Evolutionary conservation across 345 rosid species (phyloP).

Genomic region (Linum lewisii): DNA sequence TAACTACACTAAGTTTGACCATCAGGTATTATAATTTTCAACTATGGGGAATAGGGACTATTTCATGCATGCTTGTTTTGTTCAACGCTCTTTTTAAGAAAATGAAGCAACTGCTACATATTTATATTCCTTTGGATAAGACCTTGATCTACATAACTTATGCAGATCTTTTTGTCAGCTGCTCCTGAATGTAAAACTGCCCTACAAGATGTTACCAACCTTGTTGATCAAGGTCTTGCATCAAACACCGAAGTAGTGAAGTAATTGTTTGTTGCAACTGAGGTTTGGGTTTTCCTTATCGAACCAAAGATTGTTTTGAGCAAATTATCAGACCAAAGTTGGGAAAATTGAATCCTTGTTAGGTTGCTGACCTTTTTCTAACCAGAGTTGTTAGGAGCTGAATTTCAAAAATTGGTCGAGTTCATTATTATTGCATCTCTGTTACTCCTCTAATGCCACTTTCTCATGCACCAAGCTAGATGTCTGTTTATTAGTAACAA

Average conservation of each 20-base stretch:
- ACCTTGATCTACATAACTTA: conserved; percentile 4
- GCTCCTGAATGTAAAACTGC: conserved; percentile 87
- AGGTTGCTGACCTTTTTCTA: background rate
- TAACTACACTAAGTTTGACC: conserved; percentile 65
- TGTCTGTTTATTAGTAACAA: too few species aligned
- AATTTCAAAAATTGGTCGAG: too few species aligned
- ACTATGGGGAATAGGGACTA: too few species aligned
- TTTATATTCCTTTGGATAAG: background rate
- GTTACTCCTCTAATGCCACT: too few species aligned
- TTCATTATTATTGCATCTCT: too few species aligned
- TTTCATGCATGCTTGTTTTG: too few species aligned
- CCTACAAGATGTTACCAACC: conserved; percentile 57
- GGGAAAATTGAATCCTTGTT: background rate
- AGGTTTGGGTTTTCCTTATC: conserved; percentile 39
- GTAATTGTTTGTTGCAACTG: conserved; percentile 54
- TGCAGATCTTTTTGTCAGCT: conserved; percentile 75
- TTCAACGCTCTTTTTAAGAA: too few species aligned
- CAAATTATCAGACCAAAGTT: background rate
- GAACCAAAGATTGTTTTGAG: background rate
- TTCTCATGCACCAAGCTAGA: too few species aligned
- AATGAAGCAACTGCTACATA: background rate
- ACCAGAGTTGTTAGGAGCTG: too few species aligned
- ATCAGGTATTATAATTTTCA: conserved; percentile 45
- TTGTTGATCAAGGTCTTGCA: conserved; percentile 54
- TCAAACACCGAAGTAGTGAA: conserved; percentile 52